These are phyloP conservation scores for Lipomyces yamanashiensis DNA, from an alignment of 805 yeast species.

Conservation along the genomic window DNA sequence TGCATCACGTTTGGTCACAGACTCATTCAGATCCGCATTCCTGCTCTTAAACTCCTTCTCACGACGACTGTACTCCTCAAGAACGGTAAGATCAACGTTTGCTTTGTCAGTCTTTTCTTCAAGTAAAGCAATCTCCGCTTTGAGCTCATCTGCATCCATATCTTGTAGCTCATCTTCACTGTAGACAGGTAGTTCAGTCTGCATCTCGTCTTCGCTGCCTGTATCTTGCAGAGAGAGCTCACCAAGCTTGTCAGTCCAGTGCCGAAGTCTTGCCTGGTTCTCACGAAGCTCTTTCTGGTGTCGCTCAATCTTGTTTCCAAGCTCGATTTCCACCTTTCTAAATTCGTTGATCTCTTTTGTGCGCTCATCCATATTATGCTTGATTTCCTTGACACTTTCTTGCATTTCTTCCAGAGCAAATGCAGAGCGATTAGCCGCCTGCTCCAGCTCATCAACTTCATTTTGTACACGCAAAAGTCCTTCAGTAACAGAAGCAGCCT, in stretches of 20 bases:
- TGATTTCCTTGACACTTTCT: constrained; percentile 44
- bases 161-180: constrained; percentile 57
- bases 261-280: constrained; percentile 48
- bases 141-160: constrained; percentile 55
- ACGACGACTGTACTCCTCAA: constrained; percentile 76
- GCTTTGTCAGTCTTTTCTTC: constrained; percentile 61
- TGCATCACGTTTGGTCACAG: constrained; percentile 69
- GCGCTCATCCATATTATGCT: constrained; percentile 50
- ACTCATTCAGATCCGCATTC: constrained; percentile 65
- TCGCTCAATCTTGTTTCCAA: constrained; percentile 66
- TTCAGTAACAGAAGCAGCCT: constrained; percentile 45
- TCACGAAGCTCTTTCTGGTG: constrained; percentile 51
- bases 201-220: constrained; percentile 25
- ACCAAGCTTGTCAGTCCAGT: constrained; percentile 47
- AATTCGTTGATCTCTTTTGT: constrained; percentile 57
- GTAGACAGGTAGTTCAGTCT: constrained; percentile 49
- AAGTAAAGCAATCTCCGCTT: constrained; percentile 57
- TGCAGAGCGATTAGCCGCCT: constrained; percentile 31
- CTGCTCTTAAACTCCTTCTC: constrained; percentile 66
- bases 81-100: constrained; percentile 70
- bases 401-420: constrained; percentile 38
- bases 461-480: constrained; percentile 49
- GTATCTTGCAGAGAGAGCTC: constrained; percentile 57
- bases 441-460: constrained; percentile 37
- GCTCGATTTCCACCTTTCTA: constrained; percentile 68